These are phyloP conservation scores for Cupressus sempervirens DNA, from an alignment of 75 land plant species.

Conservation along the genomic window DNA sequence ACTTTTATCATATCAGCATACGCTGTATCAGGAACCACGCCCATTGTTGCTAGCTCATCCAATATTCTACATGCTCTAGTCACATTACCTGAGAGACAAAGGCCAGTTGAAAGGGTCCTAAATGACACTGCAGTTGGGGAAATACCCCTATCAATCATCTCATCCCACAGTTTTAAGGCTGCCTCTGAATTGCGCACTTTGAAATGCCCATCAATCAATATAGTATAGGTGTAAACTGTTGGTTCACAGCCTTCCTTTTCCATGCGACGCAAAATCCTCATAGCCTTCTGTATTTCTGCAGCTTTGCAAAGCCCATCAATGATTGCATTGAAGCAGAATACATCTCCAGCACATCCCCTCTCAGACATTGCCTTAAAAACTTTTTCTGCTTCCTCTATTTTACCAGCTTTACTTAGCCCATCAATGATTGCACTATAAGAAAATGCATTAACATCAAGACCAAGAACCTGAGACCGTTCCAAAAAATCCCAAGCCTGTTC, in stretches of 20 bases:
- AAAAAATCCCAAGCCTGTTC: conserved; percentile 53
- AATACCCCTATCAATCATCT: conserved; percentile 67
- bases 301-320: conserved; percentile 56
- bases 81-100: no score
- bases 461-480: conserved; percentile 28
- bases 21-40: conserved; percentile 54
- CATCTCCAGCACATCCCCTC: conserved; percentile 61
- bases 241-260: conserved; percentile 60
- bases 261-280: conserved; percentile 50
- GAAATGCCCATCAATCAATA: conserved; percentile 65
- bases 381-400: conserved; percentile 67
- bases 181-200: conserved; percentile 50
- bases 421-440: conserved; percentile 76
- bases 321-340: conserved; percentile 58
- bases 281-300: conserved; percentile 45
- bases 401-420: conserved; percentile 86
- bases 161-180: conserved; percentile 66
- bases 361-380: conserved; percentile 74
- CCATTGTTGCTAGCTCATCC: conserved; percentile 71
- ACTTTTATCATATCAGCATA: conserved; percentile 60
- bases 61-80: conserved; percentile 66
- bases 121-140: conserved; percentile 58
- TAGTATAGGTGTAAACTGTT: conserved; percentile 75
- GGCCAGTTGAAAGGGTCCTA: conserved; percentile 51
- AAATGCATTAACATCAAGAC: conserved; percentile 39